These are phyloP conservation scores for Alternaria arbusti DNA, from an alignment of 2,329 filamentous ascomycete genomes.

Conservation along the genomic window DNA sequence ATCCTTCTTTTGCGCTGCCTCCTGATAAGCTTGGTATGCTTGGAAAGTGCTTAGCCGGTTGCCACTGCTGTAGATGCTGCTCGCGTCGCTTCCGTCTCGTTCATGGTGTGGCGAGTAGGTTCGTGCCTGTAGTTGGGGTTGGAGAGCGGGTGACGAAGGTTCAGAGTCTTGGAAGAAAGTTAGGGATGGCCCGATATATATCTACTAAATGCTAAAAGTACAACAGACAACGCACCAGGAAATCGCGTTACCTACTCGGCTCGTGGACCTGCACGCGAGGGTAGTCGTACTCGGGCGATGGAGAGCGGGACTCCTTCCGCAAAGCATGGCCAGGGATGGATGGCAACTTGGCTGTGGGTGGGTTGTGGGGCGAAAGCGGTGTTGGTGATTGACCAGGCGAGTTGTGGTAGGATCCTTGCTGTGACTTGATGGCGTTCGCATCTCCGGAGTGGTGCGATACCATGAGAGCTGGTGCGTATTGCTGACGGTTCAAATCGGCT, in stretches of 20 bases:
- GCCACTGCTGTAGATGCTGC: constrained; percentile 42
- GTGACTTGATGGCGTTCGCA: constrained; percentile 25
- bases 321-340: constrained; percentile 30
- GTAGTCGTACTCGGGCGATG: constrained; percentile 24
- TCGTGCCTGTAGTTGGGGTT: constrained; percentile 17
- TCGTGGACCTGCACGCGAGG: constrained; percentile 28
- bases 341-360: constrained; percentile 34
- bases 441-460: constrained; percentile 32
- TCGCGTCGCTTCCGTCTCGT: constrained; percentile 40
- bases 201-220: constrained; percentile 36
- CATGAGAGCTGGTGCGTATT: constrained; percentile 36
- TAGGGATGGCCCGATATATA: constrained; percentile 29
- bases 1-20: constrained; percentile 3
- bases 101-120: constrained; percentile 34
- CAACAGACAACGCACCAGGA: constrained; percentile 30
- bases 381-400: constrained; percentile 30
- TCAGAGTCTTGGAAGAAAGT: constrained; percentile 33
- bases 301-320: constrained; percentile 29
- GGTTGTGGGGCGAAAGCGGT: constrained; percentile 32
- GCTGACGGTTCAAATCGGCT: constrained; percentile 28
- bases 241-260: constrained; percentile 42
- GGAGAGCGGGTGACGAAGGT: constrained; percentile 13
- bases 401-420: constrained; percentile 39
- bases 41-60: constrained; percentile 29
- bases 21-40: constrained; percentile 24